Percentiles rank a stretch among this genome's conserved stretches.
phyloP scores from a whole-genome alignment of 2,329 filamentous ascomycete genomes.

The Colletotrichum ledebouriae region DNA sequence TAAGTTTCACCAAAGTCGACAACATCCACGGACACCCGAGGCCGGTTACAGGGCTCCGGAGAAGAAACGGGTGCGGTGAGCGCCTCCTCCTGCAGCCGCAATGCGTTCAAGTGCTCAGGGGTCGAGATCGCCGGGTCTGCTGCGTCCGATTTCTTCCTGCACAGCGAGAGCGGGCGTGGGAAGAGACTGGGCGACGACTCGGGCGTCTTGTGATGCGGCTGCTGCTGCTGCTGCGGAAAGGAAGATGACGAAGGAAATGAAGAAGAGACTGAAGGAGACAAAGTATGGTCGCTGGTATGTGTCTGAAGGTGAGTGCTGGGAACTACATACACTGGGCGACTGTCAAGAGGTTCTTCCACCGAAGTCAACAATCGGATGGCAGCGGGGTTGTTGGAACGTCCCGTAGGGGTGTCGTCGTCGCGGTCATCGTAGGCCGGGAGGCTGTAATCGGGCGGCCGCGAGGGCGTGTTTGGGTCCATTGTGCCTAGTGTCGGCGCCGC shows the following conservation, averaged over 20 bases:
- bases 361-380: constrained; percentile 74
- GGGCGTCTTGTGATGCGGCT: constrained; percentile 23
- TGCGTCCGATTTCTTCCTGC: constrained; percentile 36
- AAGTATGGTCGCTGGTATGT: constrained; percentile 10
- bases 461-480: constrained; percentile 67
- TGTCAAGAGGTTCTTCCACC: constrained; percentile 67
- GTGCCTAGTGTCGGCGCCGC: constrained; percentile 27
- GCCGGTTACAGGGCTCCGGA: constrained; percentile 20
- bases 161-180: constrained; percentile 45
- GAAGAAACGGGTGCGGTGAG: constrained; percentile 42
- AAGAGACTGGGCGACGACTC: constrained; percentile 43
- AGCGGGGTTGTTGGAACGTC: constrained; percentile 60
- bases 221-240: constrained; percentile 37
- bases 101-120: constrained; percentile 52
- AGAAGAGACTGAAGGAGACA: constrained; percentile 5
- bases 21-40: constrained; percentile 14
- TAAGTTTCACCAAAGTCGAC: constrained; percentile 37
- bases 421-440: constrained; percentile 70
- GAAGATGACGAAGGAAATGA: constrained; percentile 33
- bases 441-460: constrained; percentile 69
- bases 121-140: constrained; percentile 48
- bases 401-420: constrained; percentile 60
- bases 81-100: constrained; percentile 56
- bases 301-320: constrained; percentile 19
- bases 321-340: constrained; percentile 66